Evolutionary conservation across 495 filamentous ascomycete species (phyloP), one percentile per base, ranked within the genome.

Genomic region (Neurospora sp.): DNA sequence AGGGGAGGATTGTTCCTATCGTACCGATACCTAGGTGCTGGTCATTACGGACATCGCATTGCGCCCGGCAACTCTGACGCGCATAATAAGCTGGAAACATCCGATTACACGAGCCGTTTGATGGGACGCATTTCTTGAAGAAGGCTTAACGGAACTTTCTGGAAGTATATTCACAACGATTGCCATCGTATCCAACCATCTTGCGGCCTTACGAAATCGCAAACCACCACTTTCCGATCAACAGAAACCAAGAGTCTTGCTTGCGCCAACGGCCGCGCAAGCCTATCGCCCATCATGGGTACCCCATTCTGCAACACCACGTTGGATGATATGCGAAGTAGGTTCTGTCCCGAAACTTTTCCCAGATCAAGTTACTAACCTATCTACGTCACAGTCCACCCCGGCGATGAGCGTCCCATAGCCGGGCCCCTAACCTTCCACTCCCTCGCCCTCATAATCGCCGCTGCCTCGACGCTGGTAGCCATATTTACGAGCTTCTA

Each of bases 281-380:
- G 53, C 22, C 31, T 18, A 65, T 37, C 14, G 53, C 53, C 53
- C 53, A 65, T 65, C 53, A 65, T 65, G 53, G 53, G 27, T 65
- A 4, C 53, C 53, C 6, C 22, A 35, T 35, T 65, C 14, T 87
- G 85, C 74, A 87, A 88, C 79, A 78, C 84, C 70, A 86, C 87
- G 79, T 75, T 88, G 81, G 87, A 84, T 82, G 82, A 88, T 70
- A 78, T 88, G 82, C 77, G 81, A 76, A 85, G 87, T 89, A 85
- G 68, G 87, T 81, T 65, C 69, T 39, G 65, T 44, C 68, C 16
- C 47, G 14, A 7, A 40, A 5, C 27, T 5, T 37, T 38, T 39
- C 10, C 18, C 8, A 14, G 14, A 14, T 5, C 1, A 10, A 22
- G 4, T n/a, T n/a, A 22, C 45, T 71, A 40, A 71, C 45, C 53